Evolutionary conservation across 805 yeast species (phyloP).

Genomic region (Metschnikowia noctiluminum): DNA sequence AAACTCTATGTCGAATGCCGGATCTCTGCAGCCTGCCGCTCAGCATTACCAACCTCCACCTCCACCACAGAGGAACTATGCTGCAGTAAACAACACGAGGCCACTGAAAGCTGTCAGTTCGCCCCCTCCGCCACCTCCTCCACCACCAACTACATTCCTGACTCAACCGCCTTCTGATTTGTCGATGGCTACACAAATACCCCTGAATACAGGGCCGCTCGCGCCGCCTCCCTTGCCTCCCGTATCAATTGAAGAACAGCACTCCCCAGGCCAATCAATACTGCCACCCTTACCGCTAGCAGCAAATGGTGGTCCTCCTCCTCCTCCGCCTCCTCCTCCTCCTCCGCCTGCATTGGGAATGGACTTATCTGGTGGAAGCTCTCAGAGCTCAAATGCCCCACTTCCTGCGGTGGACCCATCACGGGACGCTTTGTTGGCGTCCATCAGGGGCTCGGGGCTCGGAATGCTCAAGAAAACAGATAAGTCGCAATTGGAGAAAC

Average conservation of each 20-base stretch:
- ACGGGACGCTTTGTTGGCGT: conserved; percentile 80
- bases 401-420: conserved; percentile 46
- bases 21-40: conserved; percentile 10
- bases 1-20: no score
- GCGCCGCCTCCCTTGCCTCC: conserved; percentile 20
- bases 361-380: background rate
- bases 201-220: conserved; percentile 8
- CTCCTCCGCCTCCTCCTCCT: conserved; percentile 21
- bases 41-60: conserved; percentile 10
- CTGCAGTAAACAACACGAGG: conserved; percentile 18
- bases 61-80: conserved; percentile 21
- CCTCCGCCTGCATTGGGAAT: conserved; percentile 13
- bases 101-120: background rate
- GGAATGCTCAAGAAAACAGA: conserved; percentile 72
- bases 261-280: conserved; percentile 22
- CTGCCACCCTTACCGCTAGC: conserved; percentile 22
- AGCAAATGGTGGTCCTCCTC: background rate
- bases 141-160: conserved; percentile 20
- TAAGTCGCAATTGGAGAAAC: conserved; percentile 76
- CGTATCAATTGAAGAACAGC: conserved; percentile 10
- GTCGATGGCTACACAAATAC: conserved; percentile 13
- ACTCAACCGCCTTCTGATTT: conserved; percentile 20
- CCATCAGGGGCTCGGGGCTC: conserved; percentile 79
- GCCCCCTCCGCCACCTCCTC: conserved; percentile 17
- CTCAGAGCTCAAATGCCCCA: conserved; percentile 17